Base-by-base conservation (phyloP, 148 eudicot species). In the Rhododendron mucronatum region DNA sequence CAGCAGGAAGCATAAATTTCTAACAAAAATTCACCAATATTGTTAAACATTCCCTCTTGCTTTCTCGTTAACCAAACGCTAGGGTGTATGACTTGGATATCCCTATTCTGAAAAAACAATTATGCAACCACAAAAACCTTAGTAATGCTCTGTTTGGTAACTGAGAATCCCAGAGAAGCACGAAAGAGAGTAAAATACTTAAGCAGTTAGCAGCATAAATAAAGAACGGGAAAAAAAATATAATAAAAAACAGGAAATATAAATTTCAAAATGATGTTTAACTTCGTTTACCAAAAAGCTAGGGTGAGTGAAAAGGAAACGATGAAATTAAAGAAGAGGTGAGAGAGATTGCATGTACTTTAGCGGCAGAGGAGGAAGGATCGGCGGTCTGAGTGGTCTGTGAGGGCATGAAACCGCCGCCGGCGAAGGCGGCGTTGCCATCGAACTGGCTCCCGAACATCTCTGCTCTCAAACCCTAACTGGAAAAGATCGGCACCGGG, bases 361-460 rank as follows among this genome's bases (percentile, higher is more conserved):
- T 94, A 44, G 93, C 89, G n/a, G 93, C 85, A 57, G 96, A 65
- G 78, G 83, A 84, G 30, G 92, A 89, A 77, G 89, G 87, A 16
- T 96, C 99, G 80, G 90, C 85, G 79, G 92, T 65, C 80, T 95
- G 96, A 80, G 98, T 93, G 26, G 96, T 86, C 90, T 93, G 96
- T 78, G 95, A 90, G 67, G 95, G 94, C 93, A 95, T 91, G 86
- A 96, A 96, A 18, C 98, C 98, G 35, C 97, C 97, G 82, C 94
- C 96, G 85, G 94, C 50, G 88, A 92, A 91, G 84, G 93, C 95
- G 44, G 96, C 91, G 89, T 82, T 87, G 75, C 96, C 92, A 55
- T 94, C 96, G 88, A 93, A 93, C 84, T 92, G 90, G 84, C 90
- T 90, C 20, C 18, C 85, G 44, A 84, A 86, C 84, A 82, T 82